phyloP scores from a whole-genome alignment of 2,329 filamentous ascomycete genomes.

The Teratosphaeria zuluensis region DNA sequence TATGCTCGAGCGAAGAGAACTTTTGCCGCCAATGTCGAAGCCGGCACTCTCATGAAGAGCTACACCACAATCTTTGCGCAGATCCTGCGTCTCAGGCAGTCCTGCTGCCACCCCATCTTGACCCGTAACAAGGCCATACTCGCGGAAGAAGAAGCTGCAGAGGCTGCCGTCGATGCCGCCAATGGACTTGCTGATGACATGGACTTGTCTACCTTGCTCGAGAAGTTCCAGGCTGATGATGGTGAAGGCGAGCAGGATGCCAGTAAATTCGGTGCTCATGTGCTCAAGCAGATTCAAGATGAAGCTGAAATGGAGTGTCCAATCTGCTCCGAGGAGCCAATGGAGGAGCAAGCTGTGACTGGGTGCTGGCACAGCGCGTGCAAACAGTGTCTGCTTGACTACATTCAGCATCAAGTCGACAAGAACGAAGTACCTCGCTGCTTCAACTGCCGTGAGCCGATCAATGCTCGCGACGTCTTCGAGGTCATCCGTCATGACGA shows the following conservation, averaged over 20 bases:
- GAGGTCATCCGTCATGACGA: constrained; percentile 75
- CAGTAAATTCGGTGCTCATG: constrained; percentile 74
- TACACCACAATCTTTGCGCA: constrained; percentile 97
- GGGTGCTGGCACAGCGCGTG: constrained; percentile 97
- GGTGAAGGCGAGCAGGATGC: constrained; percentile 45
- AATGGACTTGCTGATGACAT: constrained; percentile 88
- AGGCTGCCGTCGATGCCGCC: constrained; percentile 63
- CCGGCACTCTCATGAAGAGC: constrained; percentile 85
- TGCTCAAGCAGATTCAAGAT: constrained; percentile 80
- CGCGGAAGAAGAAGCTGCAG: constrained; percentile 78
- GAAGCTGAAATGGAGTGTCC: constrained; percentile 86
- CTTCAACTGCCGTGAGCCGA: constrained; percentile 78
- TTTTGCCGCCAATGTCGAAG: constrained; percentile 78
- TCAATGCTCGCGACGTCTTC: constrained; percentile 79
- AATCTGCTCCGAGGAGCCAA: constrained; percentile 89
- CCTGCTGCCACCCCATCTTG: constrained; percentile 85
- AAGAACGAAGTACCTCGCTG: constrained; percentile 69
- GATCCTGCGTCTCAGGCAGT: constrained; percentile 82
- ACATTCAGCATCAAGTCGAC: constrained; percentile 76
- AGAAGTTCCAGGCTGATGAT: constrained; percentile 61
- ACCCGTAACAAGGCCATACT: constrained; percentile 78
- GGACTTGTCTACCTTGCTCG: constrained; percentile 79
- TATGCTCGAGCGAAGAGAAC: constrained; percentile 72
- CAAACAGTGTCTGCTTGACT: constrained; percentile 83
- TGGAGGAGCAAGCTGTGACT: constrained; percentile 88